phyloP scores from a whole-genome alignment of 2,329 filamentous ascomycete genomes.

The Pseudophaeomoniella oleicola region DNA sequence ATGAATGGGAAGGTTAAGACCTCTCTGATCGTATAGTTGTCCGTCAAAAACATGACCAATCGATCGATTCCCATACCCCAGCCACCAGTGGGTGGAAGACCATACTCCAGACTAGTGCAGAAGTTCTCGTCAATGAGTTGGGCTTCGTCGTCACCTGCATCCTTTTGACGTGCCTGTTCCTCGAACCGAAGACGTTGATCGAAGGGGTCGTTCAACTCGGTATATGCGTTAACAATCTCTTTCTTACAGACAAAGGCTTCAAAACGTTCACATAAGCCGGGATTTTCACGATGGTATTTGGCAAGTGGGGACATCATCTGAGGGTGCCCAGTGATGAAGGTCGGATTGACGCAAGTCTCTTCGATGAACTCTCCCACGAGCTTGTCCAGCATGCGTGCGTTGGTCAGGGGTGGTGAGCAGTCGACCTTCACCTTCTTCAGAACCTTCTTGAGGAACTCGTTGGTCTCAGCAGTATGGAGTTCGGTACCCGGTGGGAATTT shows the following conservation, averaged over 20 bases:
- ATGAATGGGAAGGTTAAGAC: constrained; percentile 95
- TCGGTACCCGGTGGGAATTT: constrained; percentile 85
- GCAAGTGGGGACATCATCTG: constrained; percentile 89
- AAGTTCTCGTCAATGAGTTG: constrained; percentile 95
- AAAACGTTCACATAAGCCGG: constrained; percentile 88
- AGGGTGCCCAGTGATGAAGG: constrained; percentile 73
- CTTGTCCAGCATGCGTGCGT: constrained; percentile 92
- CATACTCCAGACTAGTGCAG: constrained; percentile 77
- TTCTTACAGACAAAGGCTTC: constrained; percentile 96
- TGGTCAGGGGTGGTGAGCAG: constrained; percentile 80
- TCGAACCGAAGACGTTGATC: constrained; percentile 86
- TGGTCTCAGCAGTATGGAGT: constrained; percentile 78
- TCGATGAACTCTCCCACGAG: constrained; percentile 91
- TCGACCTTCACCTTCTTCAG: constrained; percentile 84
- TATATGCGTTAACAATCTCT: constrained; percentile 94
- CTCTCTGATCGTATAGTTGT: constrained; percentile 93
- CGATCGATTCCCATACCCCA: constrained; percentile 96
- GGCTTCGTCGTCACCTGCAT: constrained; percentile 90
- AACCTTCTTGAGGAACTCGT: constrained; percentile 69
- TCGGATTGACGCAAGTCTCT: constrained; percentile 84
- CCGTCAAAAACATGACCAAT: constrained; percentile 86
- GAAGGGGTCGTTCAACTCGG: constrained; percentile 93
- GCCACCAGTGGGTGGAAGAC: constrained; percentile 82
- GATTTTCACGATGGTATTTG: constrained; percentile 74
- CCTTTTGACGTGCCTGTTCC: constrained; percentile 93